These are phyloP conservation scores for Salix koriyanagi DNA, from an alignment of 345 rosid genomes.

Conservation along the genomic window DNA sequence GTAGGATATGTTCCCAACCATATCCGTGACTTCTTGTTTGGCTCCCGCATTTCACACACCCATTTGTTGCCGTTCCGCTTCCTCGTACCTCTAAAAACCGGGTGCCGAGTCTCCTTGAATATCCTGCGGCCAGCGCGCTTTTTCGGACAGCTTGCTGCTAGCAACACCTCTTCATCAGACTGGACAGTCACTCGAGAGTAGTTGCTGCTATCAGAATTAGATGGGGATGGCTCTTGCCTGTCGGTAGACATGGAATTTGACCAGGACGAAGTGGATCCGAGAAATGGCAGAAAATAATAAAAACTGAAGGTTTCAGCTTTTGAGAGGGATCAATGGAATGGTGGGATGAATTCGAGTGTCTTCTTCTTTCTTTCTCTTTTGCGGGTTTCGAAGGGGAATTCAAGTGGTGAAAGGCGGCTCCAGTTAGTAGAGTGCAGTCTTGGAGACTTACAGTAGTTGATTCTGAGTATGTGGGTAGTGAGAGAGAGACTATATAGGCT, in stretches of 20 bases:
- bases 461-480: too few relatives aligned
- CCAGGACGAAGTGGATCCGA: background rate
- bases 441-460: too few relatives aligned
- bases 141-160: slow-evolving; percentile 20
- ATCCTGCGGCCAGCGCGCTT: slow-evolving; percentile 38
- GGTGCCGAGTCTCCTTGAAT: slow-evolving; percentile 73
- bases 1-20: slow-evolving; percentile 83
- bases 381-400: background rate
- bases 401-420: too few relatives aligned
- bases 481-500: too few relatives aligned
- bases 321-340: background rate
- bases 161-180: slow-evolving; percentile 12
- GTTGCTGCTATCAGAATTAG: slow-evolving; percentile 17
- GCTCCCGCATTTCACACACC: slow-evolving; percentile 73
- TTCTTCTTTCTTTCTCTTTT: background rate
- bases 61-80: slow-evolving; percentile 55
- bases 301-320: background rate
- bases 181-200: background rate
- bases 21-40: slow-evolving; percentile 48
- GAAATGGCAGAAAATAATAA: background rate
- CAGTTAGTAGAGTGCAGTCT: too few relatives aligned
- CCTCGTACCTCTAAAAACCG: slow-evolving; percentile 61
- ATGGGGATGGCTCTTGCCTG: slow-evolving; percentile 7
- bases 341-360: background rate
- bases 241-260: background rate